Base-by-base conservation (phyloP, 2,329 filamentous ascomycete genomes). In the Onygenales sp. region DNA sequence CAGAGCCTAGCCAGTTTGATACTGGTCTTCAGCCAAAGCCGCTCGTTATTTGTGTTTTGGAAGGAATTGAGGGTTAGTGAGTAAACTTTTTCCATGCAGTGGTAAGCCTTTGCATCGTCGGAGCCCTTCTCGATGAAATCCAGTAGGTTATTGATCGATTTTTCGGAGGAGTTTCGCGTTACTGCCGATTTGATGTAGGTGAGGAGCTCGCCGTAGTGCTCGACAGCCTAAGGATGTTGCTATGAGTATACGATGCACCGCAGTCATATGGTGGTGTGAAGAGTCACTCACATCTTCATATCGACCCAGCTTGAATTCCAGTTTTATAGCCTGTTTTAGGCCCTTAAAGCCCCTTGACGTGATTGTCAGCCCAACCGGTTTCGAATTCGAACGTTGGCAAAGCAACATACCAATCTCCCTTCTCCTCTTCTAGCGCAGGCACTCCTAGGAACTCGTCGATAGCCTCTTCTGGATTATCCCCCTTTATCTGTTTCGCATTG, bases 111-210 rank as follows among this genome's bases (percentile, higher is more conserved):
- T 6, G 83, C 80, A 56, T 84, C 79, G 58, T 86, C 83, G 54
- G 85, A 85, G n/a, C 83, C 87, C 73, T 96, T 97, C 70, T 97
- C 92, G 60, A 98, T 93, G 68, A 87, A 95, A 73, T 97, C 93
- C 46, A 98, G 83, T 85, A 98, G 95, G 70, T 96, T 97, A 74
- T 97, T 97, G 75, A 98, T 95, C 10, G 92, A 97, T 70, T 97
- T 97, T 71, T 98, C 93, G 1, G 93, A 96, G 72, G 97, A 97
- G 72, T 97, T 98, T 58, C 93, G 84, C 42, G 93, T 97, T 46
- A 98, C 92, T 6, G 92, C 92, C 2, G 88, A 94, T 70, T 93
- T 95, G 74, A 97, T 91, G 65, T 97, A 98, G 46, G 91, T 97
- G 59, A 98, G 83, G 33, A 98, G 88, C 73, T 97, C 90, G 59